Conservation (phyloP, 306 rosid genomes). For the Parietaria judaica region DNA sequence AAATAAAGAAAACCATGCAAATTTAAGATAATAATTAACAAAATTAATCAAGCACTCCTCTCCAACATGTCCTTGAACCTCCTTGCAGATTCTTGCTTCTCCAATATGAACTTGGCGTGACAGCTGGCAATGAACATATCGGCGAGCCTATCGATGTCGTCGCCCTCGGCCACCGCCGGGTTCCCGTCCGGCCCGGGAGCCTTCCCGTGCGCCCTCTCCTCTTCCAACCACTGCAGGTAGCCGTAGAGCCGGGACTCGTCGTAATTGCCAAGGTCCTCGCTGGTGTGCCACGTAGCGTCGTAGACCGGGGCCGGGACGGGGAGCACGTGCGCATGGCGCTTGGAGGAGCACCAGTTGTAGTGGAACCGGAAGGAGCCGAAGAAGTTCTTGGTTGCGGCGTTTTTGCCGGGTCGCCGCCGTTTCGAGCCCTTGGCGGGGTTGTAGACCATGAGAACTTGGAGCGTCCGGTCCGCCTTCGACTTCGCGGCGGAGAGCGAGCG, state of each 20-base stretch:
- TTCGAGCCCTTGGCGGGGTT: constrained; percentile 15
- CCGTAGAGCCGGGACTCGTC: constrained; percentile 50
- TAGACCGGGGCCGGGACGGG: constrained; percentile 44
- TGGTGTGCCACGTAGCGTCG: constrained; percentile 41
- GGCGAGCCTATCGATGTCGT: constrained; percentile 57
- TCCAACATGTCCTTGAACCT: constrained; percentile 77
- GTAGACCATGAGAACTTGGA: constrained; percentile 21
- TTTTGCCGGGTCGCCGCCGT: constrained; percentile 23
- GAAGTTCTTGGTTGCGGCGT: constrained; percentile 32
- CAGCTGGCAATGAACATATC: constrained; percentile 71
- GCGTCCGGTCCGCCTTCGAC: constrained; percentile 33
- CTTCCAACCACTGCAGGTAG: constrained; percentile 84
- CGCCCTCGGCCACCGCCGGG: constrained; percentile 6
- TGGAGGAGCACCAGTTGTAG: constrained; percentile 79
- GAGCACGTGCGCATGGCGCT: constrained; percentile 44
- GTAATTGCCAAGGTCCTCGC: neutral
- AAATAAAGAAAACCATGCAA: neutral
- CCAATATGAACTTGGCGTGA: constrained; percentile 78
- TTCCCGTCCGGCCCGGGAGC: neutral
- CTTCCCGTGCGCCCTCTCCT: constrained; percentile 22
- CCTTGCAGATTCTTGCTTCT: constrained; percentile 80
- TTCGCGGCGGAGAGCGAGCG: constrained; percentile 53
- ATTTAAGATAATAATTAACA: no score
- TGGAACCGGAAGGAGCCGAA: constrained; percentile 84
- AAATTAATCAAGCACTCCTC: constrained; percentile 36